Evolutionary conservation across 2,329 filamentous ascomycete species (phyloP).

Genomic region (Fusarium verticillioides): DNA sequence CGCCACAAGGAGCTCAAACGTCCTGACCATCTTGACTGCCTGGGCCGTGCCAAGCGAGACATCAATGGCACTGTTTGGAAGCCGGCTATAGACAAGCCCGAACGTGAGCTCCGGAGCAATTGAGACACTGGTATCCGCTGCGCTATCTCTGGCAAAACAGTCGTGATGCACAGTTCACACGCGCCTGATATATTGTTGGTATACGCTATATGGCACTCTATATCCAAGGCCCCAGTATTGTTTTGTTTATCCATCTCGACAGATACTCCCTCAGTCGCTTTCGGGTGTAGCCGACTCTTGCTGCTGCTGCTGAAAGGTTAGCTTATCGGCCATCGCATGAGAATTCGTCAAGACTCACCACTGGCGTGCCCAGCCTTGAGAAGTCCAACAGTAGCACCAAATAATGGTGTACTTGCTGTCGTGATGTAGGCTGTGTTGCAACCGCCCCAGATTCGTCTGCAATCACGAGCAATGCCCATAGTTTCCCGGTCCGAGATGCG

Average conservation of each 20-base stretch:
- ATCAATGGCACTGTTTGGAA: not conserved
- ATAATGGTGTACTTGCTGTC: fast-evolving
- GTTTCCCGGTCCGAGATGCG: fast-evolving
- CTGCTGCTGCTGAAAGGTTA: not conserved
- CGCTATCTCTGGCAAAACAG: not conserved
- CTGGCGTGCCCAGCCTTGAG: fast-evolving
- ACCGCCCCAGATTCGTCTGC: too few species aligned
- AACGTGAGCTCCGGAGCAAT: not conserved
- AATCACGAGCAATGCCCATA: too few species aligned
- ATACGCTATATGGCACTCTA: too few species aligned
- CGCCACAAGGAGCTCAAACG: not conserved
- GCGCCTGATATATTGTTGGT: not conserved
- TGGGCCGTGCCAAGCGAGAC: not conserved
- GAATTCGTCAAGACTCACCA: not conserved
- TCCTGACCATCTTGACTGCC: not conserved
- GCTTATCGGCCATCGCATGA: fast-evolving
- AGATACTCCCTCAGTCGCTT: not conserved
- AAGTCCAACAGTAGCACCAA: not conserved
- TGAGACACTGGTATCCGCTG: not conserved
- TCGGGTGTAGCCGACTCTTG: not conserved
- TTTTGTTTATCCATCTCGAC: not conserved
- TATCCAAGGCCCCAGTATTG: not conserved
- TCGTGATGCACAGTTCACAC: not conserved
- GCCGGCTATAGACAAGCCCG: fast-evolving
- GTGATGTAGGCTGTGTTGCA: not conserved